These are phyloP conservation scores for Platanthera zijinensis DNA, from an alignment of 106 monocot species.

Conservation along the genomic window DNA sequence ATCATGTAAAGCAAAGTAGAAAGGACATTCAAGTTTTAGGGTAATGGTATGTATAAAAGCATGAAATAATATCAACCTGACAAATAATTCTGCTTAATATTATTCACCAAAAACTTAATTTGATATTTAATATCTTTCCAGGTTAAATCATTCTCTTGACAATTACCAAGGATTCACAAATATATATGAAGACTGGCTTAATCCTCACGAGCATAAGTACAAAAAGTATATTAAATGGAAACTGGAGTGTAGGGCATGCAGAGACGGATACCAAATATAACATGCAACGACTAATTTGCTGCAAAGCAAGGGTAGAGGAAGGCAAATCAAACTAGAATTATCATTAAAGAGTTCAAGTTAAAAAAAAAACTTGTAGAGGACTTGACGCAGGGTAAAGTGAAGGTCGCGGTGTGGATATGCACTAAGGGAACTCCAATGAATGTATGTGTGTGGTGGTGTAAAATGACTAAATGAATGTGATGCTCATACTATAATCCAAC, in stretches of 20 bases:
- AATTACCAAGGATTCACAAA: neutral
- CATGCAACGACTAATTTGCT: neutral
- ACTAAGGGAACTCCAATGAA: too few relatives aligned
- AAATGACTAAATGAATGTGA: too few relatives aligned
- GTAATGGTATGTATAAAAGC: neutral
- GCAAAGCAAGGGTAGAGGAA: neutral
- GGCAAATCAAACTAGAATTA: neutral
- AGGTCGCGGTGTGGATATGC: too few relatives aligned
- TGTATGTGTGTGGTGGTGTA: too few relatives aligned
- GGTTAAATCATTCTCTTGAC: neutral
- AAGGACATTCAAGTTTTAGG: neutral
- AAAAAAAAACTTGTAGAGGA: too few relatives aligned
- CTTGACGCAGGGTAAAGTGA: too few relatives aligned
- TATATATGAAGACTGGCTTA: neutral
- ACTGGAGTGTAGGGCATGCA: neutral
- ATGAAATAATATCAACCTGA: constrained; percentile 1
- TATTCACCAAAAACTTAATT: neutral
- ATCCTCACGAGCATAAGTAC: neutral
- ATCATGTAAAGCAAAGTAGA: neutral
- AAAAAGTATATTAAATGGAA: neutral
- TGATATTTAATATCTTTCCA: neutral
- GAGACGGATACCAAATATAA: neutral
- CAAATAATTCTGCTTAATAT: neutral
- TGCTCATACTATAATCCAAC: too few relatives aligned
- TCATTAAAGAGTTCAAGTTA: neutral